Evolutionary conservation across 345 rosid genomes (phyloP).

Genomic region (Microcos paniculata): DNA sequence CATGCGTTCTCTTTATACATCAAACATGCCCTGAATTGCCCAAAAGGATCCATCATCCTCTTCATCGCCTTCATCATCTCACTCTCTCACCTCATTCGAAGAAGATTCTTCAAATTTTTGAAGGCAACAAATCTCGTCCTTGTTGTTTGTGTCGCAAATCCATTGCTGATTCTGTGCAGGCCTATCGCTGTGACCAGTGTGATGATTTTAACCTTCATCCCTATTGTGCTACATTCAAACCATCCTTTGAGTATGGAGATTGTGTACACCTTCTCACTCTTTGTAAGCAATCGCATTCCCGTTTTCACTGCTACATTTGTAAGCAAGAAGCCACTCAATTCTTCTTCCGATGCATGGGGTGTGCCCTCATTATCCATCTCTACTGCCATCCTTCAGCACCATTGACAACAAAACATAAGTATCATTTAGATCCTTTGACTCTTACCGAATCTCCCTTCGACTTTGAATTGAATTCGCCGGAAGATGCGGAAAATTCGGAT

Average conservation of each 20-base stretch:
- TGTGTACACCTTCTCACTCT: neutral
- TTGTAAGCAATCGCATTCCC: neutral
- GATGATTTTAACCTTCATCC: neutral
- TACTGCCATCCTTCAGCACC: constrained; percentile 15
- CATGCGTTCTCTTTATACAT: neutral
- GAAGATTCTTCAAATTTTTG: no score
- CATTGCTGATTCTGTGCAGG: neutral
- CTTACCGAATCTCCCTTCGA: neutral
- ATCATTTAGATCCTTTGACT: constrained; percentile 5
- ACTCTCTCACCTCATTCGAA: neutral
- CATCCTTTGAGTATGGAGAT: neutral
- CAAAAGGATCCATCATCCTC: neutral
- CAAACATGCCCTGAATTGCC: constrained; percentile 5
- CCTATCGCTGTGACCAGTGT: neutral
- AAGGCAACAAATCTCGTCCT: no score
- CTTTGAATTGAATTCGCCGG: neutral
- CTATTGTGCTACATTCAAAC: neutral
- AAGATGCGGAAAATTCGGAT: neutral
- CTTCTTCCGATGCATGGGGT: neutral
- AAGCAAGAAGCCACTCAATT: neutral
- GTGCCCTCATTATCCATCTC: constrained; percentile 5
- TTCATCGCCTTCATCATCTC: constrained; percentile 9
- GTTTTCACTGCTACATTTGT: neutral
- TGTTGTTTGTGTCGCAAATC: neutral
- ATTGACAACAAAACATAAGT: neutral